Conservation (phyloP, 192 early-diverging fungal species). For the Coemansia sp. region DNA sequence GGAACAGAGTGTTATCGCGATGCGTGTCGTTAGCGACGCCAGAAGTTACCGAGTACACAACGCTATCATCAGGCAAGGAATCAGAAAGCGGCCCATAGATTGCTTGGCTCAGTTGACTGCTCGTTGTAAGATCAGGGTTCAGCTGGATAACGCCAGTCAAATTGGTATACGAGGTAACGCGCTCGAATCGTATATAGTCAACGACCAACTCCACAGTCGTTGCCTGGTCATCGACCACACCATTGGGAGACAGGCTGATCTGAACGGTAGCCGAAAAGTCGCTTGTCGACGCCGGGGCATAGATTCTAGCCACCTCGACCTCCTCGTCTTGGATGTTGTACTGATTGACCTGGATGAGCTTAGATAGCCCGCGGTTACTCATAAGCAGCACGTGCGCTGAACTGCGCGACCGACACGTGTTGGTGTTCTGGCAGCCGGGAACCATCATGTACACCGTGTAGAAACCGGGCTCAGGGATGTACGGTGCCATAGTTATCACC, state of each 20-base stretch:
- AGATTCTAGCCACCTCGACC: constrained; percentile 52
- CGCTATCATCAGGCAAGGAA: constrained; percentile 43
- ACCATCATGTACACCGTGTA: constrained; percentile 58
- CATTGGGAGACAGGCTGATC: constrained; percentile 33
- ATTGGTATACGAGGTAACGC: constrained; percentile 34
- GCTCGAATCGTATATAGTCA: constrained; percentile 34
- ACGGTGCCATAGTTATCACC: constrained; percentile 41
- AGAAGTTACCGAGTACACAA: constrained; percentile 50
- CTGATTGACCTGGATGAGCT: constrained; percentile 41
- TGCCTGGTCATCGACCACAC: constrained; percentile 16
- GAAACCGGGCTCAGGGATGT: constrained; percentile 59
- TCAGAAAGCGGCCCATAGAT: constrained; percentile 38
- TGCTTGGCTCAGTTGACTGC: constrained; percentile 19
- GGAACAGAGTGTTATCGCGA: constrained; percentile 41
- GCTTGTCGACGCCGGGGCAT: constrained; percentile 47
- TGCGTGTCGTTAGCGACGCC: constrained; percentile 26
- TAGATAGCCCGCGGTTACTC: constrained; percentile 17
- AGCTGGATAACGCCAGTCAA: constrained; percentile 47
- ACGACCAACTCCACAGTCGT: constrained; percentile 40
- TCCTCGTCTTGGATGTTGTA: constrained; percentile 43
- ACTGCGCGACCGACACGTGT: constrained; percentile 41
- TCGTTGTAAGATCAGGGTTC: constrained; percentile 17
- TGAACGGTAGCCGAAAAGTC: constrained; percentile 54
- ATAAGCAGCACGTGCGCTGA: constrained; percentile 25
- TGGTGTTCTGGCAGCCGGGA: constrained; percentile 58